Evolutionary conservation across 1,284 basidiomycete species (phyloP).

Genomic region (Tylopilus sp.): DNA sequence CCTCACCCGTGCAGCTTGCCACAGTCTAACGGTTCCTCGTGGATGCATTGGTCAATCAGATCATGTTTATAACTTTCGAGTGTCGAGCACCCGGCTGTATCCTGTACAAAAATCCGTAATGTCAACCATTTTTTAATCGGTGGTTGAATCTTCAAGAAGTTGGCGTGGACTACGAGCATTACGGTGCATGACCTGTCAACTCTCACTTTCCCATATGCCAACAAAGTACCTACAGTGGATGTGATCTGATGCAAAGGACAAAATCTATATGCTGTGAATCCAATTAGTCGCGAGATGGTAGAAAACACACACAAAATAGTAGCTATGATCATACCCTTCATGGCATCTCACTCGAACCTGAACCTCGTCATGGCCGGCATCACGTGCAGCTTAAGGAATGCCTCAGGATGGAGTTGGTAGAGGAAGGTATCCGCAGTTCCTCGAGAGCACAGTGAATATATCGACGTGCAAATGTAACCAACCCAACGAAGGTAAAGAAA

Average conservation of each 20-base stretch:
- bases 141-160: constrained; percentile 64
- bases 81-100: constrained; percentile 7
- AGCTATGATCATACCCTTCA: constrained; percentile 90
- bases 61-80: not conserved
- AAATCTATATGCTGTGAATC: constrained; percentile 74
- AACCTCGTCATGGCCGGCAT: constrained; percentile 68
- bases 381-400: constrained; percentile 76
- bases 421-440: constrained; percentile 87
- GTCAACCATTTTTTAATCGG: not conserved
- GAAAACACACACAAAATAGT: constrained; percentile 75
- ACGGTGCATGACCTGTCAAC: not conserved
- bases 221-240: constrained; percentile 41
- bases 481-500: not conserved
- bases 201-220: not conserved
- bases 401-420: constrained; percentile 87
- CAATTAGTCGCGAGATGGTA: constrained; percentile 48
- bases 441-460: constrained; percentile 36
- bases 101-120: constrained; percentile 1
- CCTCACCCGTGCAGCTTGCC: constrained; percentile 4
- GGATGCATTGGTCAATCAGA: not conserved
- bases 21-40: not conserved
- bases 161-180: constrained; percentile 62
- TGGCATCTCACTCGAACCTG: constrained; percentile 80
- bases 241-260: constrained; percentile 70
- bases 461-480: not conserved